A percentile compares a stretch with the other conserved stretches of the same genome.
Conservation (phyloP, 805 yeast species). For the Deakozyma indianensis region DNA sequence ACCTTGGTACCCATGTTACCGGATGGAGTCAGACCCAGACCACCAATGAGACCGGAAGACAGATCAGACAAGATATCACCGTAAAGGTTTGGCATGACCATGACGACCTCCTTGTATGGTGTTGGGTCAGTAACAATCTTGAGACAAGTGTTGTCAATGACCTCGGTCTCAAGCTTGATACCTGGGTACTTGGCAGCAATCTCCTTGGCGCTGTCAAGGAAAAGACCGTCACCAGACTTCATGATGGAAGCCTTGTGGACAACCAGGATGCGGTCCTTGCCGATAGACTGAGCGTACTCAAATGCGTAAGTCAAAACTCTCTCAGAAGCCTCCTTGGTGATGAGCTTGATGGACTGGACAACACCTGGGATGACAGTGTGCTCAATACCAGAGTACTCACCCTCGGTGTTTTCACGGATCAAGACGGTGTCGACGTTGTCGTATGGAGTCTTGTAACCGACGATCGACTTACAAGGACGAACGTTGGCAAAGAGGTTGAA, state of each 20-base stretch:
- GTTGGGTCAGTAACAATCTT: constrained; percentile 81
- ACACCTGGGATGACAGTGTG: constrained; percentile 97
- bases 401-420: constrained; percentile 98
- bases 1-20: constrained; percentile 99
- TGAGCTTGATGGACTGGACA: constrained; percentile 92
- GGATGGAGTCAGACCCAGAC: constrained; percentile 96
- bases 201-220: constrained; percentile 82
- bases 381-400: constrained; percentile 98
- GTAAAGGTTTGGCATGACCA: constrained; percentile 98
- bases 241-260: constrained; percentile 98
- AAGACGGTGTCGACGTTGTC: constrained; percentile 83
- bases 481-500: constrained; percentile 94
- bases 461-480: constrained; percentile 89
- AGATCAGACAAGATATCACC: constrained; percentile 98
- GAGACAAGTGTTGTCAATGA: constrained; percentile 91
- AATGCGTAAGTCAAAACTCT: constrained; percentile 94
- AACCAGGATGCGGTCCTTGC: constrained; percentile 78
- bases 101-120: constrained; percentile 74
- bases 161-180: constrained; percentile 66
- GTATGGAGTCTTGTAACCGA: constrained; percentile 87
- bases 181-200: constrained; percentile 87
- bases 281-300: constrained; percentile 83
- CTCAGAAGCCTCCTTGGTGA: constrained; percentile 92
- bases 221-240: constrained; percentile 96
- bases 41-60: constrained; percentile 96